Conservation (phyloP, 139 green algal genomes). For the Chlorella sorokiniana region DNA sequence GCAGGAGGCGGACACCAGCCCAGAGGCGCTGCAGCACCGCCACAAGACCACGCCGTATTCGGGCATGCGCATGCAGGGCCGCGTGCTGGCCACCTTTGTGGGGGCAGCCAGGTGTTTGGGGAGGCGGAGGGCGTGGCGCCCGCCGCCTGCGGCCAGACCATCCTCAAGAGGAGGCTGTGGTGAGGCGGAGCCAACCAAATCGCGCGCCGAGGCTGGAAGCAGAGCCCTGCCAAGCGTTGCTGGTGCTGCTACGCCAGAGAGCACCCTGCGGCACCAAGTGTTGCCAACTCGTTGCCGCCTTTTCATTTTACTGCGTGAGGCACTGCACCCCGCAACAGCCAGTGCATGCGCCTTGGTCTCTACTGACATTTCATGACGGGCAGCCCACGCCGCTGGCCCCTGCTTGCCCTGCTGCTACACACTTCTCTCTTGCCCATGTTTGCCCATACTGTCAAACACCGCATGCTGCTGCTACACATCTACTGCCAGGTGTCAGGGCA, state of each 20-base stretch:
- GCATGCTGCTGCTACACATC: too few relatives aligned
- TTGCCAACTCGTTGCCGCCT: too few relatives aligned
- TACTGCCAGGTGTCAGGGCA: too few relatives aligned
- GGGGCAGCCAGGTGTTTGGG: slow-evolving; percentile 66
- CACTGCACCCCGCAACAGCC: too few relatives aligned
- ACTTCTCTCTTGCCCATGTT: neutral
- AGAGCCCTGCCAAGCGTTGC: too few relatives aligned
- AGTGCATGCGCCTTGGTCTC: too few relatives aligned
- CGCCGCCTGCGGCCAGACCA: slow-evolving; percentile 6
- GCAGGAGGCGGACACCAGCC: slow-evolving; percentile 61
- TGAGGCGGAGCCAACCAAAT: neutral
- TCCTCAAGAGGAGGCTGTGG: neutral
- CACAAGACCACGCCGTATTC: slow-evolving; percentile 82
- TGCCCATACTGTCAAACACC: neutral
- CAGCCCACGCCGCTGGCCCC: too few relatives aligned
- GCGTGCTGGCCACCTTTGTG: slow-evolving; percentile 78
- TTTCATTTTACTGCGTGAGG: too few relatives aligned
- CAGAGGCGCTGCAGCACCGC: slow-evolving; percentile 55
- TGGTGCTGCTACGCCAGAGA: too few relatives aligned
- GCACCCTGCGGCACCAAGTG: too few relatives aligned
- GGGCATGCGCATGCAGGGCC: slow-evolving; percentile 57
- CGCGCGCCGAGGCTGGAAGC: too few relatives aligned
- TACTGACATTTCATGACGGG: too few relatives aligned
- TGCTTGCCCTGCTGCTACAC: neutral
- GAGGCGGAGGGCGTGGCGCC: neutral